Evolutionary conservation across 2,329 filamentous ascomycete species (phyloP).

Genomic region (Neofusicoccum parvum): DNA sequence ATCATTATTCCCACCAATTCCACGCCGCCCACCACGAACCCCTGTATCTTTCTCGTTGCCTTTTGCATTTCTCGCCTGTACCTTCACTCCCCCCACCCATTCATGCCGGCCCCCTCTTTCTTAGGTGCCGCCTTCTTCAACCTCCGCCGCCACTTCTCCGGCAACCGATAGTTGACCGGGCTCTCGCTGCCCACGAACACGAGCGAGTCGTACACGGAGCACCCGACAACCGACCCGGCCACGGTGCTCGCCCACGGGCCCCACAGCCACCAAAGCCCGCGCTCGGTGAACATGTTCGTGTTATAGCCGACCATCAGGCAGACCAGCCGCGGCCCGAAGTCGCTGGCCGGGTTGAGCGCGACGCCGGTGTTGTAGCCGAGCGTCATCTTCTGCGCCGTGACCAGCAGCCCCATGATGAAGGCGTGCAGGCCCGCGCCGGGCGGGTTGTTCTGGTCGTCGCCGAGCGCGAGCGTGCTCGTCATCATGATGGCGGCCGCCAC

Average conservation of each 20-base stretch:
- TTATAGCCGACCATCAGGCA: constrained; percentile 50
- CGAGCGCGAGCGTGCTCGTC: constrained; percentile 38
- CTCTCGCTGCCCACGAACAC: constrained; percentile 44
- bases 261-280: constrained; percentile 41
- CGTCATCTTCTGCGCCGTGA: constrained; percentile 38
- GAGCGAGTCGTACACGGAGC: constrained; percentile 38
- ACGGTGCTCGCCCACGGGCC: constrained; percentile 39
- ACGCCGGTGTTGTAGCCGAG: constrained; percentile 53
- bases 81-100: not conserved
- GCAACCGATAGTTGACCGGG: constrained; percentile 45
- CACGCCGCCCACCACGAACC: no score
- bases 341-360: constrained; percentile 53
- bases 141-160: constrained; percentile 29
- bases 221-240: constrained; percentile 35
- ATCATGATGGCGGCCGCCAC: constrained; percentile 34
- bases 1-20: not conserved
- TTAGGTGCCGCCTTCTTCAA: not conserved
- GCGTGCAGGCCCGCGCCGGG: constrained; percentile 47
- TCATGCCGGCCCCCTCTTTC: not conserved
- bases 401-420: constrained; percentile 46
- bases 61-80: not conserved
- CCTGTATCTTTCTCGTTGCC: no score
- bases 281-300: constrained; percentile 41
- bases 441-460: constrained; percentile 48
- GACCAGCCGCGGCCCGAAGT: constrained; percentile 54